Evolutionary conservation across 2,329 filamentous ascomycete genomes (phyloP), one percentile per base, ranked within the genome.

Genomic region (Zymoseptoria brevis): DNA sequence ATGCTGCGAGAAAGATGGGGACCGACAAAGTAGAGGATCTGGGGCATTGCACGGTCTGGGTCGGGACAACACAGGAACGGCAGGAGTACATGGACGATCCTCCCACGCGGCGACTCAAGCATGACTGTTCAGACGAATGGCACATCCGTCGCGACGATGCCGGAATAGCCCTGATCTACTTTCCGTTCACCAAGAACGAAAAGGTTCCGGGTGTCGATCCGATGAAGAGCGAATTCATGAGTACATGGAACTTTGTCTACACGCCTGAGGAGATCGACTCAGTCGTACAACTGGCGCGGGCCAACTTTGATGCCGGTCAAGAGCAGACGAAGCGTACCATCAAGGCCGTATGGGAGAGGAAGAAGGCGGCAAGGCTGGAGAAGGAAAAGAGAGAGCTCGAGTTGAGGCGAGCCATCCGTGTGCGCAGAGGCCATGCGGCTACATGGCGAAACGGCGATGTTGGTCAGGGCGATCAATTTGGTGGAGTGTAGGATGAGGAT

Each of bases 241-340:
- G 86, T 66, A 99, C 94, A 0, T 99, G 94, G 94, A 99, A 99
- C 72, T 97, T 97, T 72, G 86, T 96, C 29, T 99, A 97, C 73
- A 95, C 89, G 1, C 87, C 91, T 0, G 87, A 94, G 59, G 87
- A 99, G 73, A 86, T 99, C 56, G 92, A 97, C 67, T 83, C 84
- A 24, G 90, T 96, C 0, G 87, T 96, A 1, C 80, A 82, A 4
- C 81, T 99, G 26, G 92, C 94, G 1, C 81, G 85, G 57, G 90
- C 90, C 9, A 99, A 99, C 74, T 99, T 90, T 66, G 80, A 83
- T 5, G 90, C 96, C 72, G 91, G 93, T 0, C 83, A 83, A 54
- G 88, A 89, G 58, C 85, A 89, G 74, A 89, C 94, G 19, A 86
- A 84, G 64, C 81, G 85, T 21, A 90, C 90, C 1, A 85, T 99